Base-by-base conservation (phyloP, 305 asterid species). In the Fraxinus floribunda region DNA sequence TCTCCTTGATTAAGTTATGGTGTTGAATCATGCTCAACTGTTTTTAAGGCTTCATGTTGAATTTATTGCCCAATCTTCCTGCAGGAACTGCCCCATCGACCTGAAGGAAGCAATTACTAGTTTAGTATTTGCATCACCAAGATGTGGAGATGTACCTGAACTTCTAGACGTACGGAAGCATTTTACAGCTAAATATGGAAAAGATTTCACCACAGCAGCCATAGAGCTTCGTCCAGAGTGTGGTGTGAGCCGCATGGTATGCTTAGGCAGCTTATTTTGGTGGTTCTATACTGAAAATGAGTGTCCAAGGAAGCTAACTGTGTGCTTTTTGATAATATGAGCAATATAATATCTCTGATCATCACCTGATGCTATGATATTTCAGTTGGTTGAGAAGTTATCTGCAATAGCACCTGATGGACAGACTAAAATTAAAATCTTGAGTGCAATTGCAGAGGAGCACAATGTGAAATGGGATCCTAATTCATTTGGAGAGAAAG, bases 181-280 rank as follows among this genome's bases (percentile, higher is more conserved):
- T 11, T 87, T 95, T 62, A 92, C 89, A 2, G 92, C 91, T 8
- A 95, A 95, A 84, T 95, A 95, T 79, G 99, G 99, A 76, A 95
- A 94, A 86, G 99, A 93, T 39, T 94, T 95, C 82, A 88, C 85
- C 15, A 72, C 89, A 80, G 91, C 95, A 72, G 98, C 98, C 49
- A 41, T 89, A 80, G 99, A 95, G 77, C 85, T 95, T 86, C 97
- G 97, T 79, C 99, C 99, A 7, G 89, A 90, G 20, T 88, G 95
- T 88, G 99, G 99, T 82, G 99, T 95, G 66, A 88, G 97, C 90
- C 96, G 96, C 82, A 81, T 92, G 97, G 99, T 95, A 91, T 52
- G 88, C 87, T 90, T 87, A 46, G 75, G 70, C 84, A 78, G 76
- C 83, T 72, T 46, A 41, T 79, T 38, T 68, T 29, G 38, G 11